Conservation (phyloP, 345 rosid genomes). For the Geranium rotundifolium region DNA sequence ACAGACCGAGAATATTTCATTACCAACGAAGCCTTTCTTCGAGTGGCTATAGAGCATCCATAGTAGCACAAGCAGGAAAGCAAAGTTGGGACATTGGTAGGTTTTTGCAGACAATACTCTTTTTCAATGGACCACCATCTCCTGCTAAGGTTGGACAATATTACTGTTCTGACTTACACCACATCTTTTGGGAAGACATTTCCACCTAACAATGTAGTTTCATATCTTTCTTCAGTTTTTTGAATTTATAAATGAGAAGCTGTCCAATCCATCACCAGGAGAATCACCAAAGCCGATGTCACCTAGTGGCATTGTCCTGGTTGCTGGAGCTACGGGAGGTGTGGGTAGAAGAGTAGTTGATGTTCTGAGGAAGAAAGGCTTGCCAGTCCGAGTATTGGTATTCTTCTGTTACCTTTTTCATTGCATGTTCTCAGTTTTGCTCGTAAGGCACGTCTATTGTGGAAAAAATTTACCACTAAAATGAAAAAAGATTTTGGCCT, state of each 20-base stretch:
- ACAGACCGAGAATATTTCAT: slow-evolving; percentile 17
- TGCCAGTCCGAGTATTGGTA: slow-evolving; percentile 74
- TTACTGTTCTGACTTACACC: slow-evolving; percentile 1
- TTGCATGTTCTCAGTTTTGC: background rate
- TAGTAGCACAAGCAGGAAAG: slow-evolving; percentile 30
- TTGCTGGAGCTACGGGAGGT: slow-evolving; percentile 95
- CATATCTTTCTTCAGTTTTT: slow-evolving; percentile 41
- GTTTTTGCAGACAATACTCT: slow-evolving; percentile 67
- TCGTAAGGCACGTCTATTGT: no score
- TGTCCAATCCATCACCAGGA: slow-evolving; percentile 39
- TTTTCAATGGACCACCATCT: slow-evolving; percentile 78
- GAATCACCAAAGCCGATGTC: slow-evolving; percentile 37
- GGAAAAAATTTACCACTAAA: background rate
- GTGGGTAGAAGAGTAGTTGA: slow-evolving; percentile 84
- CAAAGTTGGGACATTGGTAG: slow-evolving; percentile 91
- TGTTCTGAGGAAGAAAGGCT: slow-evolving; percentile 49
- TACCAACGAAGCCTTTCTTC: slow-evolving; percentile 19
- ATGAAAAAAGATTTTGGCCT: no score
- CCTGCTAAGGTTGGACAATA: slow-evolving; percentile 51
- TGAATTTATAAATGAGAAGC: slow-evolving; percentile 47
- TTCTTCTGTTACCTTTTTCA: slow-evolving; percentile 2
- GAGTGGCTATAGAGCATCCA: slow-evolving; percentile 20
- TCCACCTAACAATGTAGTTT: background rate
- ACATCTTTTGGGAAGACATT: background rate
- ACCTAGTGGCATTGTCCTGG: slow-evolving; percentile 49